These are phyloP conservation scores for Penicillium sp. DNA, from an alignment of 2,329 filamentous ascomycete genomes.

Conservation along the genomic window DNA sequence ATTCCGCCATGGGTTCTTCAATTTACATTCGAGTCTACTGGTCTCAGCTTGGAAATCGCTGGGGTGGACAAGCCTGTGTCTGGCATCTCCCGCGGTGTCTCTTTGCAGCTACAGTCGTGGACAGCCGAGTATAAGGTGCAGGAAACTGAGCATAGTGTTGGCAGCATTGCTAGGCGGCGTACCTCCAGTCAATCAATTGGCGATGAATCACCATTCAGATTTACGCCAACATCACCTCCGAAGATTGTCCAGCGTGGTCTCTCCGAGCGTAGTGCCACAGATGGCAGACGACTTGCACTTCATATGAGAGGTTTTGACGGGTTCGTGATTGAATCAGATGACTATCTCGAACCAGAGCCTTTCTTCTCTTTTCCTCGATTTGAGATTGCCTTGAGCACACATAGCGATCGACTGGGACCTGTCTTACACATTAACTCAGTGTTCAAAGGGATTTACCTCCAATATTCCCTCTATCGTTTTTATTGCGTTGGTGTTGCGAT, in stretches of 20 bases:
- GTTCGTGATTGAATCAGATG: slow-evolving; percentile 83
- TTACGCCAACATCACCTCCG: slow-evolving; percentile 51
- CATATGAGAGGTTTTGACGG: slow-evolving; percentile 83
- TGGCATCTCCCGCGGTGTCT: slow-evolving; percentile 75
- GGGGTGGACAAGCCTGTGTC: slow-evolving; percentile 84
- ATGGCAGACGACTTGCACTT: slow-evolving; percentile 78
- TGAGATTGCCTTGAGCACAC: slow-evolving; percentile 80
- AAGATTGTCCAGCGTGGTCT: slow-evolving; percentile 40
- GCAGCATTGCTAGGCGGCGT: slow-evolving; percentile 60
- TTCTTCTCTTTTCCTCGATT: slow-evolving; percentile 85
- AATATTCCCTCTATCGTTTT: slow-evolving; percentile 92
- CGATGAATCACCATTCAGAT: slow-evolving; percentile 61
- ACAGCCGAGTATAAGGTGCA: slow-evolving; percentile 86
- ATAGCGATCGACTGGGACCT: slow-evolving; percentile 81
- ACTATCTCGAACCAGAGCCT: slow-evolving; percentile 79
- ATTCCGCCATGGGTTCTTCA: slow-evolving; percentile 83
- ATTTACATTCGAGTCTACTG: slow-evolving; percentile 79
- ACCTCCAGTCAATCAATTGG: slow-evolving; percentile 71
- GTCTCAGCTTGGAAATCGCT: slow-evolving; percentile 87
- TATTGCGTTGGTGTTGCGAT: slow-evolving; percentile 83
- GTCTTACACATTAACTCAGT: slow-evolving; percentile 84
- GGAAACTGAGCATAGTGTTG: slow-evolving; percentile 59
- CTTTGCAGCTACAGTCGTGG: slow-evolving; percentile 83
- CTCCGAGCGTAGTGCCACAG: slow-evolving; percentile 63
- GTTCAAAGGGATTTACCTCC: slow-evolving; percentile 73